A percentile compares a stretch with the other conserved stretches of the same genome.
Evolutionary conservation across 441 rosid genomes (phyloP).

Genomic region (Pelargonium citronellum): DNA sequence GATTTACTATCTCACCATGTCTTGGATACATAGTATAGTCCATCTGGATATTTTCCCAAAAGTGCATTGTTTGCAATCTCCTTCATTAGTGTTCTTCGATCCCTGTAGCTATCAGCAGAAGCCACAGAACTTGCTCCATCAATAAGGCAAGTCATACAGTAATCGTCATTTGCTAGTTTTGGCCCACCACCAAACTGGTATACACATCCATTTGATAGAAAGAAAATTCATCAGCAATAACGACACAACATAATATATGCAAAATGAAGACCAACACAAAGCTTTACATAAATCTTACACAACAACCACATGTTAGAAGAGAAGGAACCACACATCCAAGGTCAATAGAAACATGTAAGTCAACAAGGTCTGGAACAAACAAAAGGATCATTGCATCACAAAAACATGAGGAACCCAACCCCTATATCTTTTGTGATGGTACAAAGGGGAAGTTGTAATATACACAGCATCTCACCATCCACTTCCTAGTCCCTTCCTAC

Average conservation of each 20-base stretch:
- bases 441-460: background rate
- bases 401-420: slow-evolving; percentile 4
- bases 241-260: slow-evolving; percentile 12
- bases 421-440: background rate
- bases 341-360: background rate
- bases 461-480: background rate
- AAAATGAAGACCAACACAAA: slow-evolving; percentile 14
- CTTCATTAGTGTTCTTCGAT: slow-evolving; percentile 76
- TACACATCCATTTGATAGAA: slow-evolving; percentile 20
- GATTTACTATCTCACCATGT: slow-evolving; percentile 55
- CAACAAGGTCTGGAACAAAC: slow-evolving; percentile 4
- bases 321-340: background rate
- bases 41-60: slow-evolving; percentile 58
- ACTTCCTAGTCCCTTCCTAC: background rate
- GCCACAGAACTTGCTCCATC: slow-evolving; percentile 67
- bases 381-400: background rate
- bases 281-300: slow-evolving; percentile 10
- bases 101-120: slow-evolving; percentile 86
- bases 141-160: slow-evolving; percentile 71
- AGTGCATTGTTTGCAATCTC: slow-evolving; percentile 58
- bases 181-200: slow-evolving; percentile 81
- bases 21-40: slow-evolving; percentile 68
- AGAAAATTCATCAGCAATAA: slow-evolving; percentile 22
- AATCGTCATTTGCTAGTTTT: slow-evolving; percentile 55
- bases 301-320: slow-evolving; percentile 19